Base-by-base conservation (phyloP, 1,284 basidiomycete species). In the Clitocybe nebularis region DNA sequence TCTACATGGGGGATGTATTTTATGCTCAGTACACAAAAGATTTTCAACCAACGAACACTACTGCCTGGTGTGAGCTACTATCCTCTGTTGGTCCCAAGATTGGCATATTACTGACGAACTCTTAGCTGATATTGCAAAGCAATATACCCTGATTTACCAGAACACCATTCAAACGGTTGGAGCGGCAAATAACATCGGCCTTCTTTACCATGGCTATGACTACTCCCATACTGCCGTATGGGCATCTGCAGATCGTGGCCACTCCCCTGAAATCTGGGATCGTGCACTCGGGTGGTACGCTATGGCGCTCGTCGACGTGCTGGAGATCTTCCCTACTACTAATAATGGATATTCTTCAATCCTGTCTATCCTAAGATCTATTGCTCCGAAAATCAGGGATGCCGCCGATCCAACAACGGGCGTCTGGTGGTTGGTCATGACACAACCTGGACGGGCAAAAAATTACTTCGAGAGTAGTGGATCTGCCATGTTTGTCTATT, bases 381-480 rank as follows among this genome's bases (percentile, higher is more conserved):
- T 74, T 13, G 59, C 61, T 3, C 69, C 68, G 4, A 57, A 55
- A 17, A 45, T 74, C 2, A 52, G 58, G 11, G 58, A 61, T 41
- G 67, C 69, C 1, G 69, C 69, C 3, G 69, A 74, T 46, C 56
- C 58, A 9, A 41, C 45, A 4, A 59, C 58, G n/a, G 69, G 68
- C 16, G 68, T 62, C 5, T 74, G 72, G 71, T 74, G 72, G 72
- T 61, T 73, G 28, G 71, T 74, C n/a, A 62, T 74, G 43, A 68
- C 67, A 5, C 64, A 71, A 49, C 69, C 72, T 20, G 70, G 69
- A 3, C 54, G 69, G 10, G 54, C 53, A 34, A 60, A 62, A 14
- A 75, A 75, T 49, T 74, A 74, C 46, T 71, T 73, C 46, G 72
- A 75, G 60, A 72, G 69, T 54, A 71, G 68, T 44, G 71, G 66